Conservation (phyloP, 805 yeast genomes). For the Yarrowia sp. region DNA sequence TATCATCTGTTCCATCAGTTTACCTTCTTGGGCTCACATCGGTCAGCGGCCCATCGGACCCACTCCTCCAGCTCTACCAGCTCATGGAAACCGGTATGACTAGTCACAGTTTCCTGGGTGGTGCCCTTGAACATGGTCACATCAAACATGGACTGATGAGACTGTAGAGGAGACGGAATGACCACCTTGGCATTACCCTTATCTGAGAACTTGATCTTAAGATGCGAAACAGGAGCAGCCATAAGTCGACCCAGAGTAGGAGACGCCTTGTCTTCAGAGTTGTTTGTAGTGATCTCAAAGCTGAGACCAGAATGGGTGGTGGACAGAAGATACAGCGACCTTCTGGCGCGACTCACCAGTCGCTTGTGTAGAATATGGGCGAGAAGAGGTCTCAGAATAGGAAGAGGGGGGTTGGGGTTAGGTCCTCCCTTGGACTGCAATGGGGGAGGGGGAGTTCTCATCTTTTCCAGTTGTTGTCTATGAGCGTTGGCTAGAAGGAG, state of each 20-base stretch:
- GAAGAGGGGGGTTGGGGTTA: slow-evolving; percentile 38
- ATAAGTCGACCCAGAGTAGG: slow-evolving; percentile 44
- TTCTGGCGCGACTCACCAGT: slow-evolving; percentile 42
- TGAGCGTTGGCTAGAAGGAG: slow-evolving; percentile 68
- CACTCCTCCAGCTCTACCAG: slow-evolving; percentile 50
- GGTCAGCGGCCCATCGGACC: slow-evolving; percentile 48
- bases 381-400: slow-evolving; percentile 49
- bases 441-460: slow-evolving; percentile 42
- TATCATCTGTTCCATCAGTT: no score
- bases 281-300: slow-evolving; percentile 40
- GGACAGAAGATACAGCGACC: slow-evolving; percentile 43
- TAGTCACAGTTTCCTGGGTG: slow-evolving; percentile 37
- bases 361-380: slow-evolving; percentile 48
- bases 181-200: slow-evolving; percentile 42
- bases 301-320: slow-evolving; percentile 41
- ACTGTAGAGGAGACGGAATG: slow-evolving; percentile 44
- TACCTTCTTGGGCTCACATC: slow-evolving; percentile 5
- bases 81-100: slow-evolving; percentile 47
- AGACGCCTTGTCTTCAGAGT: slow-evolving; percentile 13
- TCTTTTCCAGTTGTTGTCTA: slow-evolving; percentile 54
- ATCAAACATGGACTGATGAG: slow-evolving; percentile 44
- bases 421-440: slow-evolving; percentile 24
- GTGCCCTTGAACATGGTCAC: slow-evolving; percentile 41
- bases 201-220: slow-evolving; percentile 32
- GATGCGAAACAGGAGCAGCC: slow-evolving; percentile 43